Evolutionary conservation across 345 rosid genomes (phyloP).

Genomic region (Eucalyptus cloeziana): DNA sequence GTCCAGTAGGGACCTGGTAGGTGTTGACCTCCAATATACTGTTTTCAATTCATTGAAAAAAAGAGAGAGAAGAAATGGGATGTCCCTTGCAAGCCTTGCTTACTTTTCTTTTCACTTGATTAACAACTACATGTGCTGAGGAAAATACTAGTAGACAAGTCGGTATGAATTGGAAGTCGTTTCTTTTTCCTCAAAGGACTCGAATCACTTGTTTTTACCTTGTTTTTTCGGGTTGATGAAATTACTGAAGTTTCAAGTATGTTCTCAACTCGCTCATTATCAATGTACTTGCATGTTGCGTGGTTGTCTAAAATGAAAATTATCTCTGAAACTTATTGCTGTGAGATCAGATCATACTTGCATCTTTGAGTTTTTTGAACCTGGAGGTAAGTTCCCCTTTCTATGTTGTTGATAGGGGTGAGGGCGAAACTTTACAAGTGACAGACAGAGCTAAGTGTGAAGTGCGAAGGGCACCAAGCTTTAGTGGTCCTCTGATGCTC

Average conservation of each 20-base stretch:
- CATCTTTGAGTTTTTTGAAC: neutral
- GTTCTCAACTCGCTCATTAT: neutral
- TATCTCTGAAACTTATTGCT: neutral
- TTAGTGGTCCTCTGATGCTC: slow-evolving; percentile 96
- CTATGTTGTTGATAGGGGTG: slow-evolving; percentile 26
- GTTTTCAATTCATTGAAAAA: neutral
- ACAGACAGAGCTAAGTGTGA: slow-evolving; percentile 30
- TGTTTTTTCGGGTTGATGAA: neutral
- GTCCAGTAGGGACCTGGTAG: neutral
- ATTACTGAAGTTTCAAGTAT: neutral
- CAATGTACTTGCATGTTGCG: neutral
- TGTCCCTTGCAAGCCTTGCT: neutral
- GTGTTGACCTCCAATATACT: neutral
- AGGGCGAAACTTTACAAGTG: slow-evolving; percentile 36
- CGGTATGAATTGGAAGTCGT: neutral
- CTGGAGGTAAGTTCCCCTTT: neutral
- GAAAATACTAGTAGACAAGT: neutral
- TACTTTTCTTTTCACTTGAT: neutral
- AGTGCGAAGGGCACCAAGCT: slow-evolving; percentile 68
- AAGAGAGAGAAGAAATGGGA: neutral
- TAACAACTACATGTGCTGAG: neutral
- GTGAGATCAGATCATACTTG: neutral
- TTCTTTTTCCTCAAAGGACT: neutral
- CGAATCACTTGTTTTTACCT: neutral
- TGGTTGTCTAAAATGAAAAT: neutral